These are phyloP conservation scores for Athelia psychrophila DNA, from an alignment of 1,284 basidiomycete species.

Conservation along the genomic window DNA sequence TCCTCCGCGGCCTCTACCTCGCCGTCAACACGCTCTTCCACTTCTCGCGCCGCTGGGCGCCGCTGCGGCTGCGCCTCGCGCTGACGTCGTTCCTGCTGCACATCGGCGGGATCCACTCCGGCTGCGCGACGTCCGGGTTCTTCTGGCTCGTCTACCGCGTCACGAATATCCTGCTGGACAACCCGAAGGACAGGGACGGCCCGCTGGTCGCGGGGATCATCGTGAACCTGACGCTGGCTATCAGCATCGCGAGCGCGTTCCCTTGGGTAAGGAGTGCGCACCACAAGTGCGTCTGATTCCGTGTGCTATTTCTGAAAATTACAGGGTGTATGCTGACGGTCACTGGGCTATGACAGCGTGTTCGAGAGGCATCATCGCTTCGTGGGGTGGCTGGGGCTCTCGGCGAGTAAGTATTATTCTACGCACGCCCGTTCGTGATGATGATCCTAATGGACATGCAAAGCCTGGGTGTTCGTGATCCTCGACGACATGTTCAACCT, in stretches of 20 bases:
- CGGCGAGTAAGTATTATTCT: conserved; percentile 41
- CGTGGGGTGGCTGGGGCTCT: conserved; percentile 63
- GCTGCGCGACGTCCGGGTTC: conserved; percentile 62
- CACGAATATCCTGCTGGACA: conserved; percentile 49
- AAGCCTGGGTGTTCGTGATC: conserved; percentile 66
- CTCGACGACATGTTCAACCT: conserved; percentile 64
- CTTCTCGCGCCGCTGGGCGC: conserved; percentile 57
- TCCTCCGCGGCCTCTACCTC: conserved; percentile 58
- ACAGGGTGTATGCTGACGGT: conserved; percentile 4
- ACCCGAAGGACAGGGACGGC: conserved; percentile 49
- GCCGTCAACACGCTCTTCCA: conserved; percentile 58
- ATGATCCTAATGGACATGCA: conserved; percentile 4
- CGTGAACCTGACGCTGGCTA: conserved; percentile 52
- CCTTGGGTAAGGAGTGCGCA: conserved; percentile 65
- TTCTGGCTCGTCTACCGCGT: conserved; percentile 63
- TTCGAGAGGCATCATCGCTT: conserved; percentile 72
- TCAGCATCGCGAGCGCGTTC: conserved; percentile 57
- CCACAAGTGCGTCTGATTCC: conserved; percentile 50
- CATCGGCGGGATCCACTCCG: conserved; percentile 70
- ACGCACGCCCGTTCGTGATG: neutral
- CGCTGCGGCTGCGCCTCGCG: conserved; percentile 55
- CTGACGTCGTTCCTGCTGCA: conserved; percentile 66
- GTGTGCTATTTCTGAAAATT: neutral
- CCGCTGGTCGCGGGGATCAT: conserved; percentile 56
- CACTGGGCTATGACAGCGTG: conserved; percentile 48